A percentile compares a stretch with the other conserved stretches of the same genome.
These are phyloP conservation scores for Aspergillus sclerotiicarbonarius DNA, from an alignment of 495 filamentous ascomycete species.

Conservation along the genomic window DNA sequence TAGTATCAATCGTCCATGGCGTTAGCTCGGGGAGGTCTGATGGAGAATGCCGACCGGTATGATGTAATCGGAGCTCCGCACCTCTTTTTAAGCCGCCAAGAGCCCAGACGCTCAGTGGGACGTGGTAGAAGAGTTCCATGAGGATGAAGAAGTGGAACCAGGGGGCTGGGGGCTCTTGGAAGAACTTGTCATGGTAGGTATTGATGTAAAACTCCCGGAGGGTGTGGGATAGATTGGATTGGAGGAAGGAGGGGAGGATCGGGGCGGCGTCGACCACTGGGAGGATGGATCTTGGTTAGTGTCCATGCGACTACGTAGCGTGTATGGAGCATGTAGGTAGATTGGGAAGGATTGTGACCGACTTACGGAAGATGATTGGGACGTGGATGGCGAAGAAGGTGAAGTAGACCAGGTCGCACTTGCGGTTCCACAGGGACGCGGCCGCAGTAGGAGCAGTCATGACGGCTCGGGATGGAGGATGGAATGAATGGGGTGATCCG, in stretches of 20 bases:
- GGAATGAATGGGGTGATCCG: not conserved
- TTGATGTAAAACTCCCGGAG: conserved; percentile 63
- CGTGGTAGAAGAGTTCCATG: conserved; percentile 67
- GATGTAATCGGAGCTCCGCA: conserved; percentile 27
- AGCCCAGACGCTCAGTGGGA: conserved; percentile 67
- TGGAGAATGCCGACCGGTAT: not conserved
- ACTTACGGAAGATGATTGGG: conserved; percentile 65
- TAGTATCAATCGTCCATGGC: conserved; percentile 21
- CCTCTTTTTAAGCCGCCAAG: conserved; percentile 50
- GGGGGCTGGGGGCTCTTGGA: conserved; percentile 54
- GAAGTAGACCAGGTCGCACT: conserved; percentile 61
- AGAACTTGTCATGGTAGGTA: conserved; percentile 75
- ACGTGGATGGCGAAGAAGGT: conserved; percentile 67
- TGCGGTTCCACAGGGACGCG: conserved; percentile 41
- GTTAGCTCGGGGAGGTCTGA: conserved; percentile 1
- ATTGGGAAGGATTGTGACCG: not conserved
- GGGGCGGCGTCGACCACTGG: conserved; percentile 65
- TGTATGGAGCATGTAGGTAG: not conserved
- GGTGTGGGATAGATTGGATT: conserved; percentile 44
- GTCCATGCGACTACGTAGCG: conserved; percentile 8
- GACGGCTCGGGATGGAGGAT: conserved; percentile 1
- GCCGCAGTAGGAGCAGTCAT: conserved; percentile 5
- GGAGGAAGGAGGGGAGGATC: conserved; percentile 58
- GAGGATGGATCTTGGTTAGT: conserved; percentile 6
- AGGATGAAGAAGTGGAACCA: conserved; percentile 72